phyloP scores from a whole-genome alignment of 31 red algal species.

The Asparagopsis taxiformis region DNA sequence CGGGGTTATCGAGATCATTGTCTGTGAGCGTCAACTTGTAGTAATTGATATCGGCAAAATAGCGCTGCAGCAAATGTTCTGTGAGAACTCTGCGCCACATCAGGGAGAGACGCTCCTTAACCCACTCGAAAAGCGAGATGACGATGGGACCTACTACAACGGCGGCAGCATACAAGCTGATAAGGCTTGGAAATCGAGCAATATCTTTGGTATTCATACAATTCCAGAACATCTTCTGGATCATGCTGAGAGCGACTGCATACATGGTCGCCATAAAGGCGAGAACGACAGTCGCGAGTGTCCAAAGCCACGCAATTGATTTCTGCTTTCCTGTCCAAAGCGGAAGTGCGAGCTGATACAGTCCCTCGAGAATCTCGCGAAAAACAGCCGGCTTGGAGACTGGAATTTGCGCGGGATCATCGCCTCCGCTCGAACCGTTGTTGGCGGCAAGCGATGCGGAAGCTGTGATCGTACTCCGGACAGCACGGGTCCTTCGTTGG shows the following conservation, averaged over 20 bases:
- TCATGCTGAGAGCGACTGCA: conserved; percentile 82
- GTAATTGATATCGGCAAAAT: conserved; percentile 60
- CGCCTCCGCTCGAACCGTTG: too few species aligned
- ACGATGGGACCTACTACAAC: conserved; percentile 82
- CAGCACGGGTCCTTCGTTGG: too few species aligned
- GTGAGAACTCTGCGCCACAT: conserved; percentile 75
- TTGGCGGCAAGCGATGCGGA: too few species aligned
- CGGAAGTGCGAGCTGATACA: conserved; percentile 44
- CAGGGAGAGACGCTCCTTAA: conserved; percentile 63
- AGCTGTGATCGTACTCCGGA: too few species aligned
- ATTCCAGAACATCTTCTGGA: conserved; percentile 94
- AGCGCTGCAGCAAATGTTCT: conserved; percentile 40
- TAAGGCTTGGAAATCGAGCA: conserved; percentile 63
- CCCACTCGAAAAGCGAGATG: conserved; percentile 81
- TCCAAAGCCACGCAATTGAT: conserved; percentile 72
- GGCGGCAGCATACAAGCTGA: conserved; percentile 66
- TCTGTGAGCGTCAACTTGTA: conserved; percentile 59
- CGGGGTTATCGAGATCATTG: conserved; percentile 76
- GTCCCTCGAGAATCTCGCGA: conserved; percentile 38
- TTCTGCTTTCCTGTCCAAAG: conserved; percentile 59
- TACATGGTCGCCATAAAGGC: conserved; percentile 86
- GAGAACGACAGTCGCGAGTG: conserved; percentile 68
- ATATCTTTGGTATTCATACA: conserved; percentile 71
- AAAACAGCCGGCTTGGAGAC: too few species aligned
- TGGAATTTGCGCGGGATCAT: too few species aligned